Base-by-base conservation (phyloP, 176 grass and related monocot species). In the Stipa capillata region DNA sequence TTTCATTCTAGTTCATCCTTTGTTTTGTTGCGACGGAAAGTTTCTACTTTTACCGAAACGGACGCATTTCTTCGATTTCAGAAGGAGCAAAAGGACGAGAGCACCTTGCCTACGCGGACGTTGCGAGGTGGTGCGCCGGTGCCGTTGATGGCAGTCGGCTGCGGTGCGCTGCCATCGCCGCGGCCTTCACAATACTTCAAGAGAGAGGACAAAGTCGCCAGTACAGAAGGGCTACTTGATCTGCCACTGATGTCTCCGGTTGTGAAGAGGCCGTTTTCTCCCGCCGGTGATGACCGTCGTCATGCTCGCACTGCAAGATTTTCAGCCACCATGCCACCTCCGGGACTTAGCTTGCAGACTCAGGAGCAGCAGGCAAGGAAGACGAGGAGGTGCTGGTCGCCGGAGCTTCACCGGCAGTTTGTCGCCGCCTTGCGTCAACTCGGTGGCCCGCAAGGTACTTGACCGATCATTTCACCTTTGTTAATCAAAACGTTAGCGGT, bases 351-450 rank as follows among this genome's bases (percentile, higher is more conserved):
- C 67, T 77, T 93, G 76, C 91, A 84, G 54, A 5, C 51, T 45
- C 85, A 82, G 20, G 81, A 84, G 6, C 89, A 87, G 31, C 59
- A 69, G 35, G 59, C 79, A 4, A 92, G 95, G 80, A 98, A 98
- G 92, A 54, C 92, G 6, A 90, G 97, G 71, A 74, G 97, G 54
- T 99, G 92, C 88, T 99, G 97, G 97, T 94, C 97, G 17, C 82
- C 82, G 7, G 97, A 99, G 74, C 90, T 99, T 25, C 97, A 99
- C 90, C 85, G 84, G 70, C 70, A 70, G 66, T 99, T 99, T 9
- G 86, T 99, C 16, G 50, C 74, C 4, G 92, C 97, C 74, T 81
- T 99, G 50, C 56, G 76, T 37, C 83, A 93, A 32, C 92, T 99
- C 50, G 97, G 97, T 21, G 97, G 97, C 1, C 73, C 97, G 17